A percentile compares a stretch with the other conserved stretches of the same genome.
These are phyloP conservation scores for Phyllosticta paracitricarpa DNA, from an alignment of 2,329 filamentous ascomycete genomes.

Conservation along the genomic window DNA sequence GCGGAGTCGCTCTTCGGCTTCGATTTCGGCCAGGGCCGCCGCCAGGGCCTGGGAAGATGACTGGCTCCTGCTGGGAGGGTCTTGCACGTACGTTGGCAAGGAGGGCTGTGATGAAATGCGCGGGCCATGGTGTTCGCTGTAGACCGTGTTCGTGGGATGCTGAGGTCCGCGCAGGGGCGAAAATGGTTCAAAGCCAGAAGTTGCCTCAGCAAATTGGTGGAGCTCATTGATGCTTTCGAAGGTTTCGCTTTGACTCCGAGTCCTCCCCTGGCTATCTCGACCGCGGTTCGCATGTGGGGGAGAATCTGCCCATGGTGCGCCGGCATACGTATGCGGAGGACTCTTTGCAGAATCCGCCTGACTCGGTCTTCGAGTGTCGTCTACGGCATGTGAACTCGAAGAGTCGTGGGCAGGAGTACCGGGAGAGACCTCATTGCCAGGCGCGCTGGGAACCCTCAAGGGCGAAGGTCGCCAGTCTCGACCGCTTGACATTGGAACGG, in stretches of 20 bases:
- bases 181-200: slow-evolving; percentile 25
- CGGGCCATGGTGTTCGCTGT: slow-evolving; percentile 10
- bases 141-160: slow-evolving; percentile 18
- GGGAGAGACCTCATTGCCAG: not conserved
- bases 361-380: not conserved
- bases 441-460: not conserved
- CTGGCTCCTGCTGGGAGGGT: slow-evolving; percentile 14
- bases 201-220: slow-evolving; percentile 31
- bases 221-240: slow-evolving; percentile 27
- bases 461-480: not conserved
- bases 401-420: not conserved
- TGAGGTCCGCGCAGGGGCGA: slow-evolving; percentile 16
- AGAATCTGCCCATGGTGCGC: slow-evolving; percentile 3
- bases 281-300: not conserved
- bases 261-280: slow-evolving; percentile 1
- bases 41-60: not conserved
- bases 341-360: not conserved
- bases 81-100: not conserved
- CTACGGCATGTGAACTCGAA: not conserved
- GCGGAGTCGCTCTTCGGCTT: slow-evolving; percentile 8
- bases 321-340: slow-evolving; percentile 2
- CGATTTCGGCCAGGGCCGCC: slow-evolving; percentile 21
- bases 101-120: slow-evolving; percentile 4
- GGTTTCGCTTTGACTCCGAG: slow-evolving; percentile 15
- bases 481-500: not conserved